Percentiles rank a stretch among this genome's conserved stretches.
These are phyloP conservation scores for Plasmodium cynomolgi DNA, from an alignment of 169 alveolate genomes.

Conservation along the genomic window DNA sequence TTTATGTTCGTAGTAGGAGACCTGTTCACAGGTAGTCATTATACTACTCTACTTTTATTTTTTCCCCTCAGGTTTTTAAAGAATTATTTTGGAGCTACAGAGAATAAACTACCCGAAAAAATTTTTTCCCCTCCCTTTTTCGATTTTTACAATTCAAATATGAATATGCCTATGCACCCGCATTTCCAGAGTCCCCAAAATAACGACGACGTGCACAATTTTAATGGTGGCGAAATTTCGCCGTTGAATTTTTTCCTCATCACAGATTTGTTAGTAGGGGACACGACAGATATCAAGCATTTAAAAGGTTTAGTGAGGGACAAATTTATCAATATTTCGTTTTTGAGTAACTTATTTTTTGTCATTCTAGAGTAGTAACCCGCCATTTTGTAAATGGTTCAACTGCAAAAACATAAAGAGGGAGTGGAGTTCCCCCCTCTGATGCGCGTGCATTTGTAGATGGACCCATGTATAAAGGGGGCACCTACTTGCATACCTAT, in stretches of 20 bases:
- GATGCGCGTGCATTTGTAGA: background rate
- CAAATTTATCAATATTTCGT: conserved; percentile 18
- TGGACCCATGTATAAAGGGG: background rate
- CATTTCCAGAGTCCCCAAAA: background rate
- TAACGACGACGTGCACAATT: background rate
- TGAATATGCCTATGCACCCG: background rate
- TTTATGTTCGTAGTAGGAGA: background rate
- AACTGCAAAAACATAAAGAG: background rate
- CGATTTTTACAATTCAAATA: conserved; percentile 17
- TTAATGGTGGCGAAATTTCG: background rate
- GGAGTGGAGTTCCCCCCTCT: background rate
- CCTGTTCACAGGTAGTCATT: background rate
- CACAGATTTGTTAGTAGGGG: conserved; percentile 63
- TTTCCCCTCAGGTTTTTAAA: conserved; percentile 34
- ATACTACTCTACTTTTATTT: background rate
- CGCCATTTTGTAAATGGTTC: background rate
- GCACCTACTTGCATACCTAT: background rate
- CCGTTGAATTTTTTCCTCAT: conserved; percentile 28
- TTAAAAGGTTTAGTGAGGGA: conserved; percentile 29
- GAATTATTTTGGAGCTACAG: conserved; percentile 41
- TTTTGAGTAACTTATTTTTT: conserved; percentile 59
- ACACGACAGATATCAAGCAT: conserved; percentile 5
- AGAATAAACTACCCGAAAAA: conserved; percentile 15
- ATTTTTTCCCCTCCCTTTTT: conserved; percentile 50
- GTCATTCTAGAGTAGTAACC: conserved; percentile 12